Evolutionary conservation across 345 rosid genomes (phyloP), one percentile per base, ranked within the genome.

Genomic region (Populus simonii): DNA sequence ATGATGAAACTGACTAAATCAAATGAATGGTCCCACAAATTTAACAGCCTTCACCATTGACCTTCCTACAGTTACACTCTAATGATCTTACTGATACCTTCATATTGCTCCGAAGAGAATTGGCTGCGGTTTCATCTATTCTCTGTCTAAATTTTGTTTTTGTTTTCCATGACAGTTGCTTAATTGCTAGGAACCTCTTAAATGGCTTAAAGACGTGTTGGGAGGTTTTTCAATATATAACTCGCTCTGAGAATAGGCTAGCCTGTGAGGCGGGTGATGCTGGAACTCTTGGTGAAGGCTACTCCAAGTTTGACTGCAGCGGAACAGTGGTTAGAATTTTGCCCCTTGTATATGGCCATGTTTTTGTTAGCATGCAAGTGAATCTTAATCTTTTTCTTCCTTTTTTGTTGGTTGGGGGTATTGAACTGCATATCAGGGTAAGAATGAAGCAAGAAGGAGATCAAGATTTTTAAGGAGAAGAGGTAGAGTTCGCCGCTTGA

Each of bases 401-500:
- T 36, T 4, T 51, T 55, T 61, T 29, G 59, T 70, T 62, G 68
- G 45, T 23, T 45, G 68, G 29, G 22, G 5, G 80, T 79, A 36
- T 73, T 55, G 80, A 70, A 81, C 74, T 77, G 74, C 62, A 57
- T 79, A 70, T 63, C 74, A 96, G 97, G 88, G 90, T 22, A 89
- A 86, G 85, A 92, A 84, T 82, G 98, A 89, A 85, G 93, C 87
- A 68, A 89, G 98, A 86, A 88, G 99, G 80, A 90, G 99, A 85
- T 96, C 99, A 77, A 92, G 91, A 79, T 94, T 90, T 86, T 83
- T 96, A 79, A 97, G 98, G 68, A 86, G 99, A 82, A 91, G 97
- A 83, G 97, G 97, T 61, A 94, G 83, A 87, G 98, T 96, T 77
- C 99, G 99, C 69, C 93, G 99, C 57, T 84, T 96, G 86, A 96